Base-by-base conservation (phyloP, 108 stramenopile genomes). In the Phaeodactylum tricornutum region DNA sequence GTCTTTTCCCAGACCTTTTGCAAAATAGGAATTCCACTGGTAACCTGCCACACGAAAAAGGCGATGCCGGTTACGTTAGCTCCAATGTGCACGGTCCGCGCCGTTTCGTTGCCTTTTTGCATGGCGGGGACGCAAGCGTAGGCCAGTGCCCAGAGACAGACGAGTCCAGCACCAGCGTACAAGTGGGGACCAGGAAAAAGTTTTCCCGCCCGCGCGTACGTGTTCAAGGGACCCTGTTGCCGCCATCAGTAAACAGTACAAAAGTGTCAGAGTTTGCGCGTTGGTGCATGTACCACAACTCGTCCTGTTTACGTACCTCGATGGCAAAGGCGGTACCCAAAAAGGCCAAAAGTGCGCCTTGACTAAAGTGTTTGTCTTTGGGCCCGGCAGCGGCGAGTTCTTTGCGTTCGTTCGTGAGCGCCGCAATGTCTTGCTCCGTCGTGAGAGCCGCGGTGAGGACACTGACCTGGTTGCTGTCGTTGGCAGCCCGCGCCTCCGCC, bases 81-180 rank as follows among this genome's bases (percentile, higher is more conserved):
- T 38, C 79, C 94, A 63, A 97, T 96, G 80, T 97, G 96, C 28
- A 87, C 72, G 17, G 69, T 65, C 16, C 96, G 70, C 0, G 96
- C 96, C 15, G 73, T 57, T n/a, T 97, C 96, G 53, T 84, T 91
- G n/a, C 94, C 96, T 68, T 96, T 96, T 74, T 95, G 93, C 96
- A 97, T 97, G 44, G 74, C 70, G 31, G 94, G 96, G 26, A 96
- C 91, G 50, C 79, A 72, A 1, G 92, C 61, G 4, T 82, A 90
- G 1, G 93, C 88, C 31, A 82, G 66, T 12, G 90, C 89, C 96
- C 96, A 97, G 15, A 94, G 64, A 15, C 85, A 79, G 2, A 94
- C 92, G 5, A 96, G 71, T 19, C 86, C 96, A 39, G 93, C 94
- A 21, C 96, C 96, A 23, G 93, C 96, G 47, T 97, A 97, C 12